These are phyloP conservation scores for Trichosporon sp. DNA, from an alignment of 1,284 basidiomycete genomes.

Conservation along the genomic window DNA sequence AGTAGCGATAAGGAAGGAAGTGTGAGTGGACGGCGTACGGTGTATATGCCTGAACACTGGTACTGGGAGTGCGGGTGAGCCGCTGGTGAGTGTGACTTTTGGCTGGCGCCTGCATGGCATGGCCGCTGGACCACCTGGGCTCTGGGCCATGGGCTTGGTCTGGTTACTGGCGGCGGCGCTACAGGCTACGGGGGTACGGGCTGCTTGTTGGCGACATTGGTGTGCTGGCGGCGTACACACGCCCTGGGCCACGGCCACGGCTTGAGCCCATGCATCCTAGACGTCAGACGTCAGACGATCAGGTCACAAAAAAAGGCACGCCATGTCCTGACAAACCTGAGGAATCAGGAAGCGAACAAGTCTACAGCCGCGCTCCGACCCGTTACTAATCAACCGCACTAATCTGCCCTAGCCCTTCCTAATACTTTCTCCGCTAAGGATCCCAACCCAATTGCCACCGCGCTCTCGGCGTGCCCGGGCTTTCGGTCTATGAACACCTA, in stretches of 20 bases:
- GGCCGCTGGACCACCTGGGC: too few species aligned
- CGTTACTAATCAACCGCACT: neutral
- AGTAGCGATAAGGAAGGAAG: neutral
- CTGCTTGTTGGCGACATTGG: neutral
- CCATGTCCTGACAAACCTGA: neutral
- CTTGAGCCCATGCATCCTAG: neutral
- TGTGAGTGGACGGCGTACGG: neutral
- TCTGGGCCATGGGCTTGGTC: too few species aligned
- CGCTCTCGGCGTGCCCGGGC: neutral
- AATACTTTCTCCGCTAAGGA: neutral
- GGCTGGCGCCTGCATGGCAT: neutral
- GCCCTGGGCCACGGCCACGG: neutral
- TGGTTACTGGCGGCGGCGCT: constrained; percentile 5
- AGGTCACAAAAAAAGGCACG: constrained; percentile 17
- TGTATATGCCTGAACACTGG: neutral
- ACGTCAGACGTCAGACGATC: constrained; percentile 19
- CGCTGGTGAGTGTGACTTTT: neutral
- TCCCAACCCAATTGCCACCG: neutral
- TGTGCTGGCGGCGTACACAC: neutral
- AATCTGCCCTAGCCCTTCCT: neutral
- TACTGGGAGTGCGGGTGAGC: neutral
- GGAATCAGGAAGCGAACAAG: constrained; percentile 13
- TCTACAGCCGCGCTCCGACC: neutral
- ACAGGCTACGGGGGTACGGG: neutral
- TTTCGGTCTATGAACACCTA: neutral